A percentile compares a stretch with the other conserved stretches of the same genome.
Conservation (phyloP, 2,329 filamentous ascomycete species). For the Paecilomyces formosus region DNA sequence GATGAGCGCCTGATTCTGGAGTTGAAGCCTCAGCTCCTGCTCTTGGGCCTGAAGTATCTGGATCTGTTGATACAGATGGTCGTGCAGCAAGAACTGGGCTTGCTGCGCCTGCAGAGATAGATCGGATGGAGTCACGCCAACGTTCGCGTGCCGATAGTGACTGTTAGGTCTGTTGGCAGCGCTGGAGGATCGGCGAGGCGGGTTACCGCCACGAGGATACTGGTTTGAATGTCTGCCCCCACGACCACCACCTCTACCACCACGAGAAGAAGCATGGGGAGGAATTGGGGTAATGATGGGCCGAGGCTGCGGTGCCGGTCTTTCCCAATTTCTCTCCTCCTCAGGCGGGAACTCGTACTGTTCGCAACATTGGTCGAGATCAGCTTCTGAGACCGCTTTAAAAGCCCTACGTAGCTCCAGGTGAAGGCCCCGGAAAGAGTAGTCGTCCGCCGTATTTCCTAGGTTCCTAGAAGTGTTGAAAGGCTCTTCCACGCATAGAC, state of each 20-base stretch:
- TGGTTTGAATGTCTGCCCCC: constrained; percentile 44
- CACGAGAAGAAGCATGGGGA: constrained; percentile 36
- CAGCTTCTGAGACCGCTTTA: constrained; percentile 67
- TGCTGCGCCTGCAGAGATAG: constrained; percentile 37
- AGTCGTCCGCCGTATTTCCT: constrained; percentile 93
- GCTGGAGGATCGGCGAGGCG: constrained; percentile 50
- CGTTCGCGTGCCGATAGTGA: constrained; percentile 27
- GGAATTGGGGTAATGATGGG: constrained; percentile 42
- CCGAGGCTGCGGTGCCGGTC: constrained; percentile 49
- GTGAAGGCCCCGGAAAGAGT: constrained; percentile 85
- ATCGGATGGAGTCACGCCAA: constrained; percentile 28
- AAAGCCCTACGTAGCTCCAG: constrained; percentile 84
- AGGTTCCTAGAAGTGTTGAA: constrained; percentile 87
- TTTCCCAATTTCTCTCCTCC: constrained; percentile 55
- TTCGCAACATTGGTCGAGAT: constrained; percentile 77
- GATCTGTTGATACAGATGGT: constrained; percentile 43
- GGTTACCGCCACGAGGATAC: constrained; percentile 40
- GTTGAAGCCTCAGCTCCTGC: constrained; percentile 40
- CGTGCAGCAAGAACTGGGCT: constrained; percentile 41
- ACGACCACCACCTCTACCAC: constrained; percentile 42
- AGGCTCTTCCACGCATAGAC: constrained; percentile 90
- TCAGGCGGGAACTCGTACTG: constrained; percentile 83
- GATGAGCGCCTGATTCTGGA: constrained; percentile 38
- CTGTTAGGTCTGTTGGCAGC: constrained; percentile 36
- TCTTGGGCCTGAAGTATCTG: constrained; percentile 44